A percentile compares a stretch with the other conserved stretches of the same genome.
phyloP scores from a whole-genome alignment of 768 basidiomycete genomes.

The Suillus subaureus region DNA sequence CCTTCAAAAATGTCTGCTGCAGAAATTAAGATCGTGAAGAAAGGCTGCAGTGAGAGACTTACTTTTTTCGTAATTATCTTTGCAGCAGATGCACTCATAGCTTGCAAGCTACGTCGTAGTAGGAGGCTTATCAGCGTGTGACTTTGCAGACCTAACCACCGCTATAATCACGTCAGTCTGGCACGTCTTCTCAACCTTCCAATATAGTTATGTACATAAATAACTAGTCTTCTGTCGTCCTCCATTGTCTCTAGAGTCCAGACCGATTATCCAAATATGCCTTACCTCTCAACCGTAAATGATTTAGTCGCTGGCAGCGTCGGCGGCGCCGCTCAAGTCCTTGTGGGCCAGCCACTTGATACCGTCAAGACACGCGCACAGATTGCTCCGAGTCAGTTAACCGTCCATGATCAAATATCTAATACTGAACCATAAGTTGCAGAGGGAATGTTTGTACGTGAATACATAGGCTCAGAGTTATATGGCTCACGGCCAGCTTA shows the following conservation, averaged over 20 bases:
- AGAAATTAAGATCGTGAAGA: neutral
- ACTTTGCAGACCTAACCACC: neutral
- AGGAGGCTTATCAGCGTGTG: neutral
- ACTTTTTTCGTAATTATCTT: neutral
- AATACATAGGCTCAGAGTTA: neutral
- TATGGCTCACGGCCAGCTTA: slow-evolving; percentile 29
- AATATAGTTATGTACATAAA: neutral
- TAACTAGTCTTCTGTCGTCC: neutral
- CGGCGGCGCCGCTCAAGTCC: slow-evolving; percentile 92
- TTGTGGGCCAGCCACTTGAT: slow-evolving; percentile 92
- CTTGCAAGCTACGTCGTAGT: neutral
- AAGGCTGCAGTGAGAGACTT: neutral
- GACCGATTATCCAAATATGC: slow-evolving; percentile 1
- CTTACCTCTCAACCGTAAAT: slow-evolving; percentile 62
- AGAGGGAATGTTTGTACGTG: slow-evolving; percentile 89
- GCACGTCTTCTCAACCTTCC: neutral
- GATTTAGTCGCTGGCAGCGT: slow-evolving; percentile 88
- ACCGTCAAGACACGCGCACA: slow-evolving; percentile 90
- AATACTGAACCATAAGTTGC: slow-evolving; percentile 12
- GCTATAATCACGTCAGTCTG: slow-evolving; percentile 4
- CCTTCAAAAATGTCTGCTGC: neutral
- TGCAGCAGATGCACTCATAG: neutral
- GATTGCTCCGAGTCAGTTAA: slow-evolving; percentile 72
- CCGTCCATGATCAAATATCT: neutral
- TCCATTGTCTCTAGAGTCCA: neutral